Conservation (phyloP, 495 filamentous ascomycete genomes). For the Pseudoneurospora amorphoporcata region DNA sequence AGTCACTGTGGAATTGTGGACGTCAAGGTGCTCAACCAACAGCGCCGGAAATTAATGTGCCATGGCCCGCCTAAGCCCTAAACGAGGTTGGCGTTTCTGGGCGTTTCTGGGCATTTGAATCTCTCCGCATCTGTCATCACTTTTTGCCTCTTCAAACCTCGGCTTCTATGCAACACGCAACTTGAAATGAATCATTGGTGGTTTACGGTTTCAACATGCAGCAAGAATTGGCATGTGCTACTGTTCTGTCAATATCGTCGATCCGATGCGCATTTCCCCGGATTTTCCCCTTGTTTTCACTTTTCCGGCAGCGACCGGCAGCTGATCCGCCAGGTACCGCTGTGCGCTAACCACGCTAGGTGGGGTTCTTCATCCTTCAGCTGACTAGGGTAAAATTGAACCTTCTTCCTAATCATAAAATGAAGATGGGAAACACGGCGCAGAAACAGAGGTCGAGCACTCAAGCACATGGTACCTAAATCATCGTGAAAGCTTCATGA, state of each 20-base stretch:
- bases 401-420: too few relatives aligned
- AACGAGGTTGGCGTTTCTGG: not conserved
- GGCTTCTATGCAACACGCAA: not conserved
- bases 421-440: not conserved
- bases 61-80: not conserved
- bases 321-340: not conserved
- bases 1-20: not conserved
- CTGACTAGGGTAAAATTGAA: too few relatives aligned
- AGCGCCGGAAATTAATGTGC: not conserved
- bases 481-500: not conserved
- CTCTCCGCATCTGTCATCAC: not conserved
- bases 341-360: not conserved
- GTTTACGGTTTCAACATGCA: not conserved
- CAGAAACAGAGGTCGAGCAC: not conserved
- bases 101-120: not conserved
- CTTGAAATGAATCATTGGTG: not conserved
- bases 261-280: not conserved
- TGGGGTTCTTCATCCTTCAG: not conserved
- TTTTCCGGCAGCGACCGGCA: not conserved
- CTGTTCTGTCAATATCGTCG: not conserved
- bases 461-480: not conserved
- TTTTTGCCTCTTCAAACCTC: not conserved
- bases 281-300: not conserved
- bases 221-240: not conserved
- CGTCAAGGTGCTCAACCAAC: not conserved